Conservation (phyloP, 768 basidiomycete species). For the Agrocybe pediades region DNA sequence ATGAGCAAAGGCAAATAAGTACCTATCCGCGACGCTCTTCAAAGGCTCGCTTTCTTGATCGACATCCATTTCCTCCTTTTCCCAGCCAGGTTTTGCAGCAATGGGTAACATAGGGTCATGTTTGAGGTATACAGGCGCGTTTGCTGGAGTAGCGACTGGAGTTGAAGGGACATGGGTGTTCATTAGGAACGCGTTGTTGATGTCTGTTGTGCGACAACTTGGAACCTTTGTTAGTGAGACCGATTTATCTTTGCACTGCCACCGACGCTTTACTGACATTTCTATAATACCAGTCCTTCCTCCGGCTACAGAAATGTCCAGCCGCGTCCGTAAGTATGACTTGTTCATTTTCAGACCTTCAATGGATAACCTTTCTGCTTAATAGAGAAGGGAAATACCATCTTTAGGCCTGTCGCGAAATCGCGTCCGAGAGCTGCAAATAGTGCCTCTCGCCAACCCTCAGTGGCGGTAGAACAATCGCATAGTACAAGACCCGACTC, state of each 20-base stretch:
- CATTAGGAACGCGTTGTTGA: constrained; percentile 15
- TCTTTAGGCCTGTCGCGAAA: constrained; percentile 71
- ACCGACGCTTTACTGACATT: not conserved
- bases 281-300: not conserved
- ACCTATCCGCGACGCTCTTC: constrained; percentile 63
- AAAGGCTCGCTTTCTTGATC: constrained; percentile 45
- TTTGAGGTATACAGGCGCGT: constrained; percentile 2
- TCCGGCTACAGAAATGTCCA: constrained; percentile 38
- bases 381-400: constrained; percentile 69
- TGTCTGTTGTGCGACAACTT: constrained; percentile 3
- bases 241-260: constrained; percentile 6
- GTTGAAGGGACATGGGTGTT: constrained; percentile 1
- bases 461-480: constrained; percentile 19
- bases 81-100: constrained; percentile 62
- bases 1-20: not conserved
- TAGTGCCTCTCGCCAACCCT: constrained; percentile 28
- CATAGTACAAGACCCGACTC: not conserved
- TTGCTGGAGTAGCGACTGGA: not conserved
- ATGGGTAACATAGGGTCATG: constrained; percentile 47
- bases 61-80: constrained; percentile 36
- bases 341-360: constrained; percentile 5
- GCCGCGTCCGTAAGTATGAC: constrained; percentile 63
- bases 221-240: not conserved
- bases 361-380: constrained; percentile 3
- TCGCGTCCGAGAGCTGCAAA: constrained; percentile 45